A percentile compares a stretch with the other conserved stretches of the same genome.
Evolutionary conservation across 2,329 filamentous ascomycete species (phyloP).

Genomic region (Bipolaris bicolor): DNA sequence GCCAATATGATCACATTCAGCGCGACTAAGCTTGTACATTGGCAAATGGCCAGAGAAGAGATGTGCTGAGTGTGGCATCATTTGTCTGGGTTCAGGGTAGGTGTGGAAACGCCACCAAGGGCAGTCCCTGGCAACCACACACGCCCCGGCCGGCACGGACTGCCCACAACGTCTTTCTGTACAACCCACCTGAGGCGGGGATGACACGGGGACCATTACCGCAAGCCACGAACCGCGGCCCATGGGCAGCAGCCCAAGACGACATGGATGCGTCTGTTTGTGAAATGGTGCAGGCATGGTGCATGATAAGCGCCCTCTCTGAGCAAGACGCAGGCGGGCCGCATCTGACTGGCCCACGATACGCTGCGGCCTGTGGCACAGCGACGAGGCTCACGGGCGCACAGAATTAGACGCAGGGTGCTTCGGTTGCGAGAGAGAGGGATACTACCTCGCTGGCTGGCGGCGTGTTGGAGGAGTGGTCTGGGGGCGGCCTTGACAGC

Average conservation of each 20-base stretch:
- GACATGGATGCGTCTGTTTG: conserved; percentile 23
- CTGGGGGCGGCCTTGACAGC: conserved; percentile 9
- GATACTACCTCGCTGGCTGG: conserved; percentile 23
- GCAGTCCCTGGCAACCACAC: conserved; percentile 14
- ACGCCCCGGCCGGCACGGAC: conserved; percentile 22
- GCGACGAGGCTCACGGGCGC: conserved; percentile 24
- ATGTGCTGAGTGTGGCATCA: background rate
- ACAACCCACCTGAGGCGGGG: conserved; percentile 24
- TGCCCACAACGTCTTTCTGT: conserved; percentile 30
- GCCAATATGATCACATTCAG: conserved; percentile 14
- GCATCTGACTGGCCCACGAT: conserved; percentile 27
- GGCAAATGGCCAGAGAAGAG: background rate
- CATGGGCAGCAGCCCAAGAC: conserved; percentile 19
- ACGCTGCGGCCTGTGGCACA: conserved; percentile 33
- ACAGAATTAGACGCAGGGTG: conserved; percentile 39
- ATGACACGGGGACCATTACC: conserved; percentile 25
- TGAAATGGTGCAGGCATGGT: conserved; percentile 17
- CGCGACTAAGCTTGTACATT: background rate
- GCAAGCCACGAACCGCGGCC: conserved; percentile 19
- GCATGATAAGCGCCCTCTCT: conserved; percentile 20
- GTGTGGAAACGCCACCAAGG: conserved; percentile 15
- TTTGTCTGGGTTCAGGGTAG: conserved; percentile 5
- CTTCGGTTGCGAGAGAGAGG: conserved; percentile 32
- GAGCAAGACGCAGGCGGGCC: conserved; percentile 17
- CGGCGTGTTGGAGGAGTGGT: conserved; percentile 7